These are phyloP conservation scores for Datura wrightii DNA, from an alignment of 257 asterid genomes.

Conservation along the genomic window DNA sequence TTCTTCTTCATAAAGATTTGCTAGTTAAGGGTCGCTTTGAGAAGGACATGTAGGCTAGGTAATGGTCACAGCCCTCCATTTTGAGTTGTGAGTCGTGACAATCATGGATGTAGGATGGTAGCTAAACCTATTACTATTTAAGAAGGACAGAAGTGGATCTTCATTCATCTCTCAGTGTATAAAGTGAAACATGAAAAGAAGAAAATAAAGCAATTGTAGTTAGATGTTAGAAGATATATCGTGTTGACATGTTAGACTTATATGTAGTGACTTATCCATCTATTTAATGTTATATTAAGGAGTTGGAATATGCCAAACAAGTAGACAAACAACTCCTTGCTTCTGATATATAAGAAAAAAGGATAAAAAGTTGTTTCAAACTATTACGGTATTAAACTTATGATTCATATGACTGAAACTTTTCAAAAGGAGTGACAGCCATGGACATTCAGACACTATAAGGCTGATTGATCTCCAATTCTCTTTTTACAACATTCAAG, in stretches of 20 bases:
- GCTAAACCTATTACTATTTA: not conserved
- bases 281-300: not conserved
- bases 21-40: not conserved
- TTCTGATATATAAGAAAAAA: not conserved
- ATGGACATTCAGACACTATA: not conserved
- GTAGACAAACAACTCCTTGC: not conserved
- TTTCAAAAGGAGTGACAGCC: not conserved
- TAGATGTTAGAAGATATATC: not conserved
- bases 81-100: not conserved
- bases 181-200: slow-evolving; percentile 11
- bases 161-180: not conserved
- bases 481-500: not conserved
- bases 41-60: not conserved
- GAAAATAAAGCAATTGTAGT: not conserved
- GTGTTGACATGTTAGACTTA: not conserved
- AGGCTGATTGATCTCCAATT: not conserved
- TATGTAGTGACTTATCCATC: not conserved
- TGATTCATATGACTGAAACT: not conserved
- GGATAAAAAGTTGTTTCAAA: not conserved
- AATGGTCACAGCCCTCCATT: not conserved
- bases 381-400: not conserved
- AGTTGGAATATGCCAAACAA: not conserved
- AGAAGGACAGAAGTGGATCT: not conserved
- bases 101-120: not conserved
- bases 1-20: not conserved